Evolutionary conservation across 2,329 filamentous ascomycete species (phyloP), one percentile per base, ranked within the genome.

Genomic region (Xylariomycetidae sp.): DNA sequence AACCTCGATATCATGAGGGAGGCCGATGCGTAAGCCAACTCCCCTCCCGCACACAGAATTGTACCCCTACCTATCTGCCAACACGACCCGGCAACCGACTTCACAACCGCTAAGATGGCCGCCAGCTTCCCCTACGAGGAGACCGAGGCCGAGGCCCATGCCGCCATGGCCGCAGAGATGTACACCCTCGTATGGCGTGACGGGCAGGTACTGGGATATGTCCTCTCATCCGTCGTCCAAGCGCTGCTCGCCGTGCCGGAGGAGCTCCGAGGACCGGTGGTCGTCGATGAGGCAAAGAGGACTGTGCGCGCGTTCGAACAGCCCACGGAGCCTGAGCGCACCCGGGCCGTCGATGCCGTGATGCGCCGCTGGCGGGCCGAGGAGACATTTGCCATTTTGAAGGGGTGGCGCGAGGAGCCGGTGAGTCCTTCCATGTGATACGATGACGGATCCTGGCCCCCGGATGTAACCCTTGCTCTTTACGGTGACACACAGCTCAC

Each of bases 321-420:
- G 10, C 57, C 66, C 14, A 79, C 72, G 1, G 77, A 81, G 30
- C 60, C 67, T 12, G 71, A 79, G 47, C 78, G 89, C 32, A 87
- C 74, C 27, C 60, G 64, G 5, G 60, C 64, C 17, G 64, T 74
- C 12, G 64, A 63, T 4, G 60, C 65, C 27, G 80, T 88, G 4
- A 69, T 81, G 22, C 54, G 66, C 2, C 74, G 82, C 45, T 85
- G 89, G 71, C 78, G 81, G 13, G 64, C 74, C n/a, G 71, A 74
- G n/a, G 65, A 72, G 6, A 76, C 74, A 2, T 96, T 96, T 55
- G 66, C 75, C 24, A 68, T 94, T 1, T 69, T 96, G 12, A 66
- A 67, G 13, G 83, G 84, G 38, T 95, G 88, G 88, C 74, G 87
- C 25, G 65, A 85, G 50, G 88, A 95, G 59, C 61, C n/a, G n/a